Base-by-base conservation (phyloP, 257 asterid species). In the Phtheirospermum japonicum region DNA sequence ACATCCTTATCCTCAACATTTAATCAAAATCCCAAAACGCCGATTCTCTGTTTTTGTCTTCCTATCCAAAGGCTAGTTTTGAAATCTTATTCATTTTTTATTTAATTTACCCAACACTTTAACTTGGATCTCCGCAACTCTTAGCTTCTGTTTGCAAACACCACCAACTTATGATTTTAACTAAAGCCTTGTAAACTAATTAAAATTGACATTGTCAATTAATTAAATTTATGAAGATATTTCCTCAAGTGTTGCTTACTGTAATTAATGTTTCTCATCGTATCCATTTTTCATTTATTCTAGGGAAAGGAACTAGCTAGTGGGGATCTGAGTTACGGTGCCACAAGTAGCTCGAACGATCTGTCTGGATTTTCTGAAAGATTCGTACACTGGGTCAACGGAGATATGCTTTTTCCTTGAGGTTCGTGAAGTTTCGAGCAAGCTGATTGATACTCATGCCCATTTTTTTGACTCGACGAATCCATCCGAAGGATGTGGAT, bases 311-410 rank as follows among this genome's bases (percentile, higher is more conserved):
- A 84, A 10, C 67, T 62, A 57, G 77, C 68, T 3, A 42, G 62
- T 20, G 79, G 61, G 36, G 83, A 83, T 66, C 46, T 72, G 48
- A 57, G 57, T 64, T 39, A 19, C 13, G 67, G 67, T 42, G 73
- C 64, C 28, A 64, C 74, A 14, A 31, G 69, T 43, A 49, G 66
- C 77, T 62, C 77, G 45, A 65, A 65, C 61, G 49, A 37, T 16
- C 71, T 69, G 9, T 6, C 70, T 2, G 87, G 70, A 65, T 86
- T 64, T 61, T 83, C 95, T 2, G 85, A 85, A 57, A 75, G 74
- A 69, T 89, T 92, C 57, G 76, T 76, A 65, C 72, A 77, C 3
- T 92, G 97, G 97, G 95, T 92, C 59, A 66, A n/a, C 13, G 94
- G 85, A 30, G 73, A 76, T 56, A 60, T 76, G 75, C 77, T 80